Percentiles rank a stretch among this genome's conserved stretches.
Conservation (phyloP, 2,329 filamentous ascomycete genomes). For the Pseudopithomyces maydicus region DNA sequence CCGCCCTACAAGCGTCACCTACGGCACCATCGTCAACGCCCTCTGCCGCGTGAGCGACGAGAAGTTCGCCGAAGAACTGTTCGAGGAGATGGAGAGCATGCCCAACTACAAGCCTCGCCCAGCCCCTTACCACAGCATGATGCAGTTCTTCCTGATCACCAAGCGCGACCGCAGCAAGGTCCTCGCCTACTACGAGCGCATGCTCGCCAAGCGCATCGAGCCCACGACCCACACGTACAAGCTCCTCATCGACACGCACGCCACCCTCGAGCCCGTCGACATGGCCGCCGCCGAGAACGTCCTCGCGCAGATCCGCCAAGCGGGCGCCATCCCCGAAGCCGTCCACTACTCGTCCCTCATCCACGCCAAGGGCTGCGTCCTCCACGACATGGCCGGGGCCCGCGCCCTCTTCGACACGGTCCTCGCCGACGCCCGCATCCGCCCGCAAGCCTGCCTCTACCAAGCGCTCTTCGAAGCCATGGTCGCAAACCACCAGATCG, state of each 20-base stretch:
- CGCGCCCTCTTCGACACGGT: conserved; percentile 82
- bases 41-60: conserved; percentile 96
- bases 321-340: conserved; percentile 79
- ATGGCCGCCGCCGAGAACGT: conserved; percentile 87
- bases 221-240: conserved; percentile 98
- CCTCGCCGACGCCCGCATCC: conserved; percentile 68
- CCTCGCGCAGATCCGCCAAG: conserved; percentile 74
- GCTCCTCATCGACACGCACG: conserved; percentile 92
- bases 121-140: conserved; percentile 98
- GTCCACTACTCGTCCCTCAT: conserved; percentile 96
- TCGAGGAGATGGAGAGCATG: conserved; percentile 99
- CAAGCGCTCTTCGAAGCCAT: conserved; percentile 97
- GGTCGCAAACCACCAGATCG: conserved; percentile 89
- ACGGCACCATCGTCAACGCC: conserved; percentile 97
- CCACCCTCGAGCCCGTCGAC: conserved; percentile 88
- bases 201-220: conserved; percentile 83
- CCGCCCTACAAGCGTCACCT: conserved; percentile 95
- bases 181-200: conserved; percentile 90
- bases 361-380: conserved; percentile 91
- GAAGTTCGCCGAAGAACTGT: conserved; percentile 95
- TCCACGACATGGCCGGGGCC: conserved; percentile 88
- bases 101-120: conserved; percentile 98
- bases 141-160: conserved; percentile 98
- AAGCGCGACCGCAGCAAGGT: conserved; percentile 97
- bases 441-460: conserved; percentile 83